phyloP scores from a whole-genome alignment of 2,329 filamentous ascomycete species.

The Westerdykella aurantiaca region DNA sequence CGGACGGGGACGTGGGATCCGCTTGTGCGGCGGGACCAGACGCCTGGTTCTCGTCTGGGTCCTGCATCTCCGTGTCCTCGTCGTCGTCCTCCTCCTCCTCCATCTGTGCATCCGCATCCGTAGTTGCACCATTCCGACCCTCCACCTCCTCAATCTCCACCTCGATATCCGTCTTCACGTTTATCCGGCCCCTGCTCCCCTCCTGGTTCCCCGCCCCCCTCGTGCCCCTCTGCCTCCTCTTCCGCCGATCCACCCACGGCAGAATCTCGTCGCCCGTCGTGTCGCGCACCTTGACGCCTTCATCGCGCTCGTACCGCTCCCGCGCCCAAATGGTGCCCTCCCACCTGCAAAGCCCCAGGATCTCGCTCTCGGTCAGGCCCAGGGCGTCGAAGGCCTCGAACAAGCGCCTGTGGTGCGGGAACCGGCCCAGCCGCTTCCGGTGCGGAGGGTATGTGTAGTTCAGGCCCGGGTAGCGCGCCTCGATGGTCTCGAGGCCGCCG shows the following conservation, averaged over 20 bases:
- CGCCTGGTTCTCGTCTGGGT: conserved; percentile 1
- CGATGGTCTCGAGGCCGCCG: conserved; percentile 70
- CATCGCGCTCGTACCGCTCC: conserved; percentile 71
- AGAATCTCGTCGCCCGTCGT: conserved; percentile 65
- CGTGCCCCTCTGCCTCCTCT: conserved; percentile 5
- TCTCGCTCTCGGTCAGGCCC: conserved; percentile 63
- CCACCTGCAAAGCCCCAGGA: conserved; percentile 69
- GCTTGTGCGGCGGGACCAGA: conserved; percentile 9
- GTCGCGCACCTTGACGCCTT: conserved; percentile 63
- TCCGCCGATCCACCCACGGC: conserved; percentile 50
- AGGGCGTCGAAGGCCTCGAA: conserved; percentile 71
- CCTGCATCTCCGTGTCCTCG: conserved; percentile 20
- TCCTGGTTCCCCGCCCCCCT: not conserved
- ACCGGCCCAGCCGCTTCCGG: conserved; percentile 70
- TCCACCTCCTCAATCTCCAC: conserved; percentile 35
- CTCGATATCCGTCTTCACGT: conserved; percentile 40
- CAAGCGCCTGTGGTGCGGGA: conserved; percentile 68
- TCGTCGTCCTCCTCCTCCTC: conserved; percentile 37
- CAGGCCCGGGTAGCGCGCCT: conserved; percentile 75
- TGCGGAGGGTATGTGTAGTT: conserved; percentile 71
- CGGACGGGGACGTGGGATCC: conserved; percentile 22
- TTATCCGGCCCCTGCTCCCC: conserved; percentile 25
- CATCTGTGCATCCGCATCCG: conserved; percentile 39
- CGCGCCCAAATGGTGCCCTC: conserved; percentile 80
- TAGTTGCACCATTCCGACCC: no score